phyloP scores from a whole-genome alignment of 306 rosid genomes.

The Acmispon strigosus region DNA sequence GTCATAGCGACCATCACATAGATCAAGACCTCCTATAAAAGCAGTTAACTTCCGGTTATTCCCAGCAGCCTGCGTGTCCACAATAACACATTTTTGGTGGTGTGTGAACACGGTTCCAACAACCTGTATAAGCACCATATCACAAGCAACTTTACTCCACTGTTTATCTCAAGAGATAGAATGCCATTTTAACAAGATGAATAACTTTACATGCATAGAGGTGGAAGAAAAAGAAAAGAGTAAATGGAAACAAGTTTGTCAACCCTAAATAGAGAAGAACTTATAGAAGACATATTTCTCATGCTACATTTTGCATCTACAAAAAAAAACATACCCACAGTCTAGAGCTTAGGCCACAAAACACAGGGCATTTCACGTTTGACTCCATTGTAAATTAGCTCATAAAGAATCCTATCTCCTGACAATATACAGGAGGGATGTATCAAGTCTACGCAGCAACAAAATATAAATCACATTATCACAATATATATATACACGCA shows the following conservation, averaged over 20 bases:
- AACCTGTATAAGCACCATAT: slow-evolving; percentile 47
- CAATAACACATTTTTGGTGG: slow-evolving; percentile 90
- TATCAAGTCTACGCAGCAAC: slow-evolving; percentile 13
- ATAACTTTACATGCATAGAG: background rate
- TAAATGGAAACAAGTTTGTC: background rate
- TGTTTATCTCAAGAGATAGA: slow-evolving; percentile 5
- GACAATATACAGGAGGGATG: slow-evolving; percentile 24
- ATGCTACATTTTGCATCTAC: slow-evolving; percentile 15
- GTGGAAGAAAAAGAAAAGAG: background rate
- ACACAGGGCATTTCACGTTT: slow-evolving; percentile 29
- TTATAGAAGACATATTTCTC: background rate
- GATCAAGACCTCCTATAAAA: slow-evolving; percentile 91
- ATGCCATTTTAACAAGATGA: background rate
- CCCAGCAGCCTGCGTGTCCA: slow-evolving; percentile 80
- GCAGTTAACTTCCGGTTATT: slow-evolving; percentile 76
- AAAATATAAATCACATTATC: background rate
- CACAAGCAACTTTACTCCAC: slow-evolving; percentile 18
- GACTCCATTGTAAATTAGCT: slow-evolving; percentile 26
- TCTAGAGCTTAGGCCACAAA: slow-evolving; percentile 27
- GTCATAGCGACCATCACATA: slow-evolving; percentile 97
- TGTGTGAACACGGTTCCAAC: slow-evolving; percentile 88
- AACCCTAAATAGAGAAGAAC: background rate
- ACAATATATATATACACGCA: background rate
- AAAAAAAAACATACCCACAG: slow-evolving; percentile 21
- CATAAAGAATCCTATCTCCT: slow-evolving; percentile 26